These are phyloP conservation scores for Blastomyces gilchristii DNA, from an alignment of 2,329 filamentous ascomycete genomes.

Conservation along the genomic window DNA sequence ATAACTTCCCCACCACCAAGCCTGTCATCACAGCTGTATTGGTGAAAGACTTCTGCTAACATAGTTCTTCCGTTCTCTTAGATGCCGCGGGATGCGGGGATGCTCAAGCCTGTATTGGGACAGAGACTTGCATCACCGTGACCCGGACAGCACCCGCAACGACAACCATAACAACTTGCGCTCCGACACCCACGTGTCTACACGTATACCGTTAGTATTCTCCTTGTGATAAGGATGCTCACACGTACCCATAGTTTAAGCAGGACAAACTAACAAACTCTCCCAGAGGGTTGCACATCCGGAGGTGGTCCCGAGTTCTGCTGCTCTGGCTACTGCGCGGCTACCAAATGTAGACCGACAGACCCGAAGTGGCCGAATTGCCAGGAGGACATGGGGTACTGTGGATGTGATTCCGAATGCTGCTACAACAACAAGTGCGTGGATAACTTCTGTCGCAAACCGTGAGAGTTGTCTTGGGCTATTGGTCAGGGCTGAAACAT, in stretches of 20 bases:
- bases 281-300: background rate
- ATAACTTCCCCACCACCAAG: background rate
- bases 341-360: conserved; percentile 5
- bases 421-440: conserved; percentile 3
- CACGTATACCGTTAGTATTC: conserved; percentile 4
- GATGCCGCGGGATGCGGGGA: conserved; percentile 1
- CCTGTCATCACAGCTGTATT: background rate
- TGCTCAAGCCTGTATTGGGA: conserved; percentile 1
- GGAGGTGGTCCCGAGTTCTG: background rate
- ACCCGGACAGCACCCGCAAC: conserved; percentile 2
- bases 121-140: conserved; percentile 4
- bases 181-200: conserved; percentile 3
- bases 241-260: background rate
- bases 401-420: conserved; percentile 2
- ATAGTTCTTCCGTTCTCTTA: background rate
- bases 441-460: conserved; percentile 1
- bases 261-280: background rate
- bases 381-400: conserved; percentile 2
- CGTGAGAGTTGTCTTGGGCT: background rate
- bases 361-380: conserved; percentile 7
- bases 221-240: background rate
- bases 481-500: background rate
- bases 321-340: conserved; percentile 5
- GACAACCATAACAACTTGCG: conserved; percentile 5
- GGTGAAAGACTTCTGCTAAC: background rate